These are phyloP conservation scores for Aspergillus ibericus DNA, from an alignment of 2,329 filamentous ascomycete genomes.

Conservation along the genomic window DNA sequence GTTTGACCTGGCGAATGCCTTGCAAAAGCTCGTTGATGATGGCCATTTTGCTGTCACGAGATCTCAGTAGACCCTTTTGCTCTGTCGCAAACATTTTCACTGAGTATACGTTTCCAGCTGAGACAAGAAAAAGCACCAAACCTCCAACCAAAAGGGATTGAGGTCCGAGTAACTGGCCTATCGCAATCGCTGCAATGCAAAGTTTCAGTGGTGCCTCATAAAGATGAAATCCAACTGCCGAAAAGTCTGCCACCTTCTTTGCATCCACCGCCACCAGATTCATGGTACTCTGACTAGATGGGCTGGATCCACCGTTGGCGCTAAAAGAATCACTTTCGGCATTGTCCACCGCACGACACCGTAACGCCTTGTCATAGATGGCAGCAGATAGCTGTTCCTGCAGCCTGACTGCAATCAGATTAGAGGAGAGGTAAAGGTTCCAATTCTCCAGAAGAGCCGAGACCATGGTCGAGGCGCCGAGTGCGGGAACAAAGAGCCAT, in stretches of 20 bases:
- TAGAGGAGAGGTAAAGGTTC: not conserved
- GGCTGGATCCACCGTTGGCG: too few species aligned
- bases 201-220: not conserved
- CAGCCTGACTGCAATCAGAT: not conserved
- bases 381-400: not conserved
- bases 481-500: not conserved
- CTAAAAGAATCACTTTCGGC: not conserved
- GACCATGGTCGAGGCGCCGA: not conserved
- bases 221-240: not conserved
- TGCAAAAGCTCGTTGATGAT: not conserved
- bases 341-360: not conserved
- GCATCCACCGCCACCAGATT: constrained; percentile 3
- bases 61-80: not conserved
- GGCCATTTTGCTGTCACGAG: not conserved
- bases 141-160: not conserved
- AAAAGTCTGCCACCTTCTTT: constrained; percentile 4
- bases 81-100: not conserved
- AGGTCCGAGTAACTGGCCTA: not conserved
- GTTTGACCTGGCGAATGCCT: constrained; percentile 2
- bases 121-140: not conserved
- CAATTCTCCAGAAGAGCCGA: constrained; percentile 1
- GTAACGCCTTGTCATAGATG: not conserved
- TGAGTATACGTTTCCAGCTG: not conserved
- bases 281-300: not conserved
- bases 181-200: not conserved